Conservation (phyloP, 2,329 filamentous ascomycete genomes). For the Dactylellina leptospora region DNA sequence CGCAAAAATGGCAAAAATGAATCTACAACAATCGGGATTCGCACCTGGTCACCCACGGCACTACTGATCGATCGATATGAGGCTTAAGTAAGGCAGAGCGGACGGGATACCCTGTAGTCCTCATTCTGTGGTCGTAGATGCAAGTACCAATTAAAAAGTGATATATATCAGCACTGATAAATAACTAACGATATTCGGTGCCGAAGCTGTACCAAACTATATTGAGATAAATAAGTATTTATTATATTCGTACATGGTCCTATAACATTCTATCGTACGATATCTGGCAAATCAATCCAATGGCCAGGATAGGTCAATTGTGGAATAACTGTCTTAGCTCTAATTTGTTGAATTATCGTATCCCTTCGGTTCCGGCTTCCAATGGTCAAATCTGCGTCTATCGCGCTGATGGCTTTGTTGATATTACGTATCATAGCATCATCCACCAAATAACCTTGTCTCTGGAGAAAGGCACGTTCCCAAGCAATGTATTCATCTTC, state of each 20-base stretch:
- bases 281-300: not conserved
- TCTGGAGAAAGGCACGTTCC: slow-evolving; percentile 1
- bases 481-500: not conserved
- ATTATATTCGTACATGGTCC: too few species aligned
- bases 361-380: not conserved
- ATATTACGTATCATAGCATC: not conserved
- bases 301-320: not conserved
- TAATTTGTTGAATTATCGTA: not conserved
- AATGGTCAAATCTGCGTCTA: not conserved
- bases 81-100: too few species aligned
- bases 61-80: too few species aligned
- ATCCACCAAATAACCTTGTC: not conserved
- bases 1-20: not conserved
- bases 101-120: too few species aligned
- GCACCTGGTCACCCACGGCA: too few species aligned
- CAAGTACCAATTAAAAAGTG: not conserved
- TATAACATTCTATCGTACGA: too few species aligned
- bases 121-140: too few species aligned
- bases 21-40: too few species aligned
- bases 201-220: too few species aligned
- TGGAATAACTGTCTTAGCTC: not conserved
- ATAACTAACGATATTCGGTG: too few species aligned
- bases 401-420: not conserved
- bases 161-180: too few species aligned
- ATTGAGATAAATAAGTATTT: too few species aligned